These are phyloP conservation scores for Coemansia sp. DNA, from an alignment of 192 early-diverging fungal species.

Conservation along the genomic window DNA sequence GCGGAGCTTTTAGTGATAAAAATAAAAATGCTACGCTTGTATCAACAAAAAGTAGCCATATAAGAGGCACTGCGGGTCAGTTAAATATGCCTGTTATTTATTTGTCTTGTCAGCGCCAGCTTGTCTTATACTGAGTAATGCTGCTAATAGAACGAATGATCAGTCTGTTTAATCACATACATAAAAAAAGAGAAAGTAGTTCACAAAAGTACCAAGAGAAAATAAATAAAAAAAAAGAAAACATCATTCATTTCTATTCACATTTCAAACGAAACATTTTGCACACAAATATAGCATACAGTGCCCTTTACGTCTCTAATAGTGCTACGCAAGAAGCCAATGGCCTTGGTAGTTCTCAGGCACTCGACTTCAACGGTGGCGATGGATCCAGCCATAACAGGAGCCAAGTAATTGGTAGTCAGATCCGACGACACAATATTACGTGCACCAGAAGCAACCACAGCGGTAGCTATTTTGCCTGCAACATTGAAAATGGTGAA, in stretches of 20 bases:
- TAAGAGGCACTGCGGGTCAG: too few species aligned
- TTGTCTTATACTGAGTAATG: too few species aligned
- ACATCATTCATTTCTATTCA: too few species aligned
- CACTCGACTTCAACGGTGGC: slow-evolving; percentile 37
- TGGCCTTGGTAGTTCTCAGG: slow-evolving; percentile 36
- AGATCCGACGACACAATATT: slow-evolving; percentile 43
- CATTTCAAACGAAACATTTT: slow-evolving; percentile 35
- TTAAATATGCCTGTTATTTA: too few species aligned
- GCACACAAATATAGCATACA: slow-evolving; percentile 32
- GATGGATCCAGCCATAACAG: slow-evolving; percentile 16
- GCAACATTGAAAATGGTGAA: slow-evolving; percentile 45
- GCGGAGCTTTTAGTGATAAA: too few species aligned
- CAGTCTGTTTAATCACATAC: too few species aligned
- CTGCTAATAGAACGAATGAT: too few species aligned
- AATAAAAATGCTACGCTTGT: too few species aligned
- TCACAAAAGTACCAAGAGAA: too few species aligned
- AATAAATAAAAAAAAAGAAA: neutral
- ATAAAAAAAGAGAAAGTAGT: too few species aligned
- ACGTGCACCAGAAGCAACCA: slow-evolving; percentile 27
- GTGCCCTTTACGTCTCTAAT: slow-evolving; percentile 23
- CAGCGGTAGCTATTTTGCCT: slow-evolving; percentile 49
- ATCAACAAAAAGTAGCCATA: too few species aligned
- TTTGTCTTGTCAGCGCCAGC: too few species aligned
- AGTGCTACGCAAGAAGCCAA: slow-evolving; percentile 29
- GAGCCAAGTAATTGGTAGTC: slow-evolving; percentile 42